Evolutionary conservation across 164 flowering plant species (phyloP).

Genomic region (Santalum album): DNA sequence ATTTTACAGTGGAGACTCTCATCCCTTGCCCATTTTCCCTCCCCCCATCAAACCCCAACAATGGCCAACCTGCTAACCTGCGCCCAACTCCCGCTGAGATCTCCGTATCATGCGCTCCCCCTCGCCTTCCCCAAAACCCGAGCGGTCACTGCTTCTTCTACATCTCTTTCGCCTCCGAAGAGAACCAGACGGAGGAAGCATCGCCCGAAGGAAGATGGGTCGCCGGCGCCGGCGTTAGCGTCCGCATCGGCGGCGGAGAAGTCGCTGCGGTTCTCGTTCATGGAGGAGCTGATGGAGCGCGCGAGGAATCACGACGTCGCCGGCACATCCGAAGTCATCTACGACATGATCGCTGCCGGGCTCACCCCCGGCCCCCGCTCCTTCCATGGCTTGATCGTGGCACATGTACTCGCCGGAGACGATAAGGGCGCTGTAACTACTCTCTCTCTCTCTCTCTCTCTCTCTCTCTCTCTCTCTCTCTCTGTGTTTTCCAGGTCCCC

Average conservation of each 20-base stretch:
- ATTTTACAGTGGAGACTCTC: no score
- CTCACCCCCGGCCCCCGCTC: conserved; percentile 81
- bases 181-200: conserved; percentile 20
- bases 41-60: conserved; percentile 5
- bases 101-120: conserved; percentile 7
- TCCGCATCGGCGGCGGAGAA: conserved; percentile 52
- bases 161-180: conserved; percentile 13
- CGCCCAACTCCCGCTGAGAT: conserved; percentile 5
- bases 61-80: conserved; percentile 17
- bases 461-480: background rate
- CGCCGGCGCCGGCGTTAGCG: conserved; percentile 9
- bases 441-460: background rate
- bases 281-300: conserved; percentile 85
- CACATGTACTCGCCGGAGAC: conserved; percentile 58
- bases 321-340: conserved; percentile 65
- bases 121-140: conserved; percentile 1
- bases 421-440: conserved; percentile 63
- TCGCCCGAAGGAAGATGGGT: conserved; percentile 14
- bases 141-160: no score
- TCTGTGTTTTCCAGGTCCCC: no score
- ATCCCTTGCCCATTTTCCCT: background rate
- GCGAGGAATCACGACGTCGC: conserved; percentile 50
- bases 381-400: conserved; percentile 79
- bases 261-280: conserved; percentile 60
- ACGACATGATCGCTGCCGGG: conserved; percentile 94